Conservation (phyloP, 1,284 basidiomycete species). For the Cutaneotrichosporon mucoides region DNA sequence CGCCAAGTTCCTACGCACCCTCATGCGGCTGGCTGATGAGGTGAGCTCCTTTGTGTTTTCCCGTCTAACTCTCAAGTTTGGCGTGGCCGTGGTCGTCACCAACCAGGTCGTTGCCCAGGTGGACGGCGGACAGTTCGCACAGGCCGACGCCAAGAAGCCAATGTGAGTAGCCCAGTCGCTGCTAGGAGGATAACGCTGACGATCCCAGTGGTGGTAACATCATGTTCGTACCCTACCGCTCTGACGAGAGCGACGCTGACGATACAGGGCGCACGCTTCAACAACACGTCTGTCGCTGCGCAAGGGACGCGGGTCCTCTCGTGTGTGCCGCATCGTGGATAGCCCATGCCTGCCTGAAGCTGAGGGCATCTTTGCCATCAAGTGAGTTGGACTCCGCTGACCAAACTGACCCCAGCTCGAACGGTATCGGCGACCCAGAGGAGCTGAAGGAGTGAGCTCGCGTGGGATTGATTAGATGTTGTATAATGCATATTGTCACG, state of each 20-base stretch:
- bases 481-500: too few species aligned
- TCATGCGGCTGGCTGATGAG: conserved; percentile 94
- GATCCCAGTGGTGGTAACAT: conserved; percentile 72
- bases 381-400: conserved; percentile 45
- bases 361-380: conserved; percentile 92
- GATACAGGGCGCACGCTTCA: conserved; percentile 71
- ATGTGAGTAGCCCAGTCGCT: conserved; percentile 53
- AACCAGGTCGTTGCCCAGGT: conserved; percentile 99
- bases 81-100: conserved; percentile 93
- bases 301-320: conserved; percentile 87
- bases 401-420: conserved; percentile 47
- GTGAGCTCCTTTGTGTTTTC: conserved; percentile 50
- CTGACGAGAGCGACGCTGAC: not conserved
- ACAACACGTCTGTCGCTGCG: conserved; percentile 90
- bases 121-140: conserved; percentile 81
- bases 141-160: conserved; percentile 84
- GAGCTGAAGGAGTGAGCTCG: conserved; percentile 59
- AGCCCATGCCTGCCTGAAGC: conserved; percentile 97
- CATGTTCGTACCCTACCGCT: conserved; percentile 51
- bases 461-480: too few species aligned
- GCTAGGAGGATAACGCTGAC: conserved; percentile 10
- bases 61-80: conserved; percentile 60
- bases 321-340: conserved; percentile 96
- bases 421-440: conserved; percentile 87
- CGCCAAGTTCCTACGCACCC: conserved; percentile 90